Evolutionary conservation across 2,329 filamentous ascomycete genomes (phyloP).

Genomic region (Hypoxylon sp.): DNA sequence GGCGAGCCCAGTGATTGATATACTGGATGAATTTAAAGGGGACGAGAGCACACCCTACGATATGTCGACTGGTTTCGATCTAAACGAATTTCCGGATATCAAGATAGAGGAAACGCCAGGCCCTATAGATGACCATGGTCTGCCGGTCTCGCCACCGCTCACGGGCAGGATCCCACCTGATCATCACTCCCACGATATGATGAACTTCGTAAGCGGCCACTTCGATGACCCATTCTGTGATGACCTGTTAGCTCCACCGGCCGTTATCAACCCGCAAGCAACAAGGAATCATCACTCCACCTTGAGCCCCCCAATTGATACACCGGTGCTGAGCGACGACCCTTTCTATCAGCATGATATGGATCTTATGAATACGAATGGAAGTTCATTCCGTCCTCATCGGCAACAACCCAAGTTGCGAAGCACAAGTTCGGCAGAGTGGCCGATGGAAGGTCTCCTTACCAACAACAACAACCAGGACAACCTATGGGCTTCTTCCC

Average conservation of each 20-base stretch:
- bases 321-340: conserved; percentile 46
- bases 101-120: conserved; percentile 37
- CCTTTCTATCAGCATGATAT: conserved; percentile 44
- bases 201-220: conserved; percentile 51
- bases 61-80: conserved; percentile 20
- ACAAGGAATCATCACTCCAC: conserved; percentile 27
- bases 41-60: conserved; percentile 20
- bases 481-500: conserved; percentile 31
- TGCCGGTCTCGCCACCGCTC: conserved; percentile 53
- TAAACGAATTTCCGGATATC: conserved; percentile 39
- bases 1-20: conserved; percentile 23
- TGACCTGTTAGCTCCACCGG: conserved; percentile 36
- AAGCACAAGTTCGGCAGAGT: conserved; percentile 53
- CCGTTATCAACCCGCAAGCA: conserved; percentile 21
- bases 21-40: conserved; percentile 38
- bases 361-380: conserved; percentile 36
- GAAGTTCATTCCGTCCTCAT: conserved; percentile 22
- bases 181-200: conserved; percentile 34
- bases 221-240: conserved; percentile 55
- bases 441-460: conserved; percentile 54
- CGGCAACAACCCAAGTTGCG: conserved; percentile 39
- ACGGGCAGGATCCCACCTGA: conserved; percentile 50
- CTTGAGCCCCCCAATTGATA: conserved; percentile 47
- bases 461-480: conserved; percentile 43
- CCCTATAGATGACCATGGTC: conserved; percentile 46